phyloP scores from a whole-genome alignment of 345 rosid genomes.

The Populus deltoides region DNA sequence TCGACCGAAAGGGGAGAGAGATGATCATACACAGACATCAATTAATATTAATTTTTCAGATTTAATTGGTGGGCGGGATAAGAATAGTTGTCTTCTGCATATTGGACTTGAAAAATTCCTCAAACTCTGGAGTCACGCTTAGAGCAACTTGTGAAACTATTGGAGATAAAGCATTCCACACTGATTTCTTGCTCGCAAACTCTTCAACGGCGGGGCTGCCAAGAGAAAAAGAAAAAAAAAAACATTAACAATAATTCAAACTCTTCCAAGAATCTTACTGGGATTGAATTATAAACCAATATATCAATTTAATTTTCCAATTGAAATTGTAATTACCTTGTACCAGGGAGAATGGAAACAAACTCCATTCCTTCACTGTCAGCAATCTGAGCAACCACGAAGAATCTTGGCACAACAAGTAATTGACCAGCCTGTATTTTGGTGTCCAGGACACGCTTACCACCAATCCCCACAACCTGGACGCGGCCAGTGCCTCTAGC shows the following conservation, averaged over 20 bases:
- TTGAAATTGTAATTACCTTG: background rate
- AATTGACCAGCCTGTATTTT: constrained; percentile 25
- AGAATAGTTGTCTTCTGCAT: constrained; percentile 6
- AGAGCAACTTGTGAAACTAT: constrained; percentile 19
- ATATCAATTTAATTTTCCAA: no score
- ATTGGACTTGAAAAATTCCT: background rate
- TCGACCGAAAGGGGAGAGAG: background rate
- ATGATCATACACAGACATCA: background rate
- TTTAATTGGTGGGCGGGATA: constrained; percentile 19
- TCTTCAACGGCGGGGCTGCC: constrained; percentile 18
- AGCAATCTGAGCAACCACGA: constrained; percentile 12
- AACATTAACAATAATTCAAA: no score
- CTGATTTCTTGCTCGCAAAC: constrained; percentile 17
- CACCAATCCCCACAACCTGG: constrained; percentile 25
- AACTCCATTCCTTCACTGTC: constrained; percentile 22
- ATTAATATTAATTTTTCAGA: background rate
- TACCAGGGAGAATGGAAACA: constrained; percentile 16
- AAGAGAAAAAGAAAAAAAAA: no score
- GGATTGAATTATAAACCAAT: no score
- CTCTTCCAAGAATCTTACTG: background rate
- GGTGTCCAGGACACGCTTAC: constrained; percentile 21
- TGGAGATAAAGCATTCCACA: constrained; percentile 20
- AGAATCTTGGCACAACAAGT: constrained; percentile 31
- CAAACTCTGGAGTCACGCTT: constrained; percentile 10
- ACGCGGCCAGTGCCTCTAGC: constrained; percentile 26